These are phyloP conservation scores for Fusarium goolgardi DNA, from an alignment of 2,329 filamentous ascomycete species.

Conservation along the genomic window DNA sequence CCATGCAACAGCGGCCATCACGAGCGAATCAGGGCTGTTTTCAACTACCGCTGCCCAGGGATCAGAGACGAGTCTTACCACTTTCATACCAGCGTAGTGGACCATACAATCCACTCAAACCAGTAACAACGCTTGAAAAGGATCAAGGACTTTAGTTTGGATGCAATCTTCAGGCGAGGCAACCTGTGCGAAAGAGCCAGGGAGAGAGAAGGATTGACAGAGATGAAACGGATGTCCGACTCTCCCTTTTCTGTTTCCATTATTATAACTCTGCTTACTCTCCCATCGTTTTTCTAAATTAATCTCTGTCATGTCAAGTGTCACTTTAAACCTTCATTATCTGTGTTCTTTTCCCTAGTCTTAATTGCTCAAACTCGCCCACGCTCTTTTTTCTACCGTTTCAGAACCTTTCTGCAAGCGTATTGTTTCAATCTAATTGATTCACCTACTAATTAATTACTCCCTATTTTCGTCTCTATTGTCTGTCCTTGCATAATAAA, in stretches of 20 bases:
- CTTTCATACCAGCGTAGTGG: slow-evolving; percentile 33
- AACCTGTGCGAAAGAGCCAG: slow-evolving; percentile 24
- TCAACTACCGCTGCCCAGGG: slow-evolving; percentile 11
- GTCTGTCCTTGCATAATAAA: background rate
- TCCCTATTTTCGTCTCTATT: background rate
- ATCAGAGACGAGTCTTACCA: slow-evolving; percentile 20
- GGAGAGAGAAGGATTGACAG: background rate
- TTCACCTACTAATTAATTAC: background rate
- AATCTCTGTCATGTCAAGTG: background rate
- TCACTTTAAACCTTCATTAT: slow-evolving; percentile 17
- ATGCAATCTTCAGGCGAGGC: slow-evolving; percentile 33
- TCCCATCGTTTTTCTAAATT: background rate
- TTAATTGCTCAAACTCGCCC: background rate
- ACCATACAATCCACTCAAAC: background rate
- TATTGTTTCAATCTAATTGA: slow-evolving; percentile 25
- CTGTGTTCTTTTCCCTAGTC: slow-evolving; percentile 14
- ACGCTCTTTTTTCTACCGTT: slow-evolving; percentile 11
- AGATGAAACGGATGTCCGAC: slow-evolving; percentile 21
- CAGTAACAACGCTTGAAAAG: slow-evolving; percentile 12
- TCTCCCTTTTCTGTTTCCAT: slow-evolving; percentile 14
- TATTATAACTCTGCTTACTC: slow-evolving; percentile 27
- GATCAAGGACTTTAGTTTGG: slow-evolving; percentile 11
- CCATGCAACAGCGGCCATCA: slow-evolving; percentile 49
- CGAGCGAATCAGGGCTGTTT: slow-evolving; percentile 45
- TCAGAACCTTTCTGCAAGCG: background rate